Conservation (phyloP, 2,329 filamentous ascomycete species). For the Xylaria sp. region DNA sequence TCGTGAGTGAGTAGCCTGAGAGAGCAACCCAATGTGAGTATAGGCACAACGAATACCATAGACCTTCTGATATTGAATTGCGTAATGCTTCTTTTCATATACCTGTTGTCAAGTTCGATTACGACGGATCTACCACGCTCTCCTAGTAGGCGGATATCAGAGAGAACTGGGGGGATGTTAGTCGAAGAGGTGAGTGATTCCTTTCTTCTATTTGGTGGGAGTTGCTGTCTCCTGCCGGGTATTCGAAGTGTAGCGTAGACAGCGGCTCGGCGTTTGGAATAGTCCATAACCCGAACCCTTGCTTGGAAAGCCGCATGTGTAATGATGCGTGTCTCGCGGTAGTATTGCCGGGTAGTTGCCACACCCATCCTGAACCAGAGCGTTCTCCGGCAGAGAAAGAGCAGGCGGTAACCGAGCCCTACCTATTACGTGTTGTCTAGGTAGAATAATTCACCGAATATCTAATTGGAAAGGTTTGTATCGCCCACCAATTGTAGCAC, state of each 20-base stretch:
- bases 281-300: not conserved
- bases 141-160: not conserved
- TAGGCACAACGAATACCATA: conserved; percentile 2
- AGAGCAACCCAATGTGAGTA: conserved; percentile 14
- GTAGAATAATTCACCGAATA: conserved; percentile 67
- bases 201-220: not conserved
- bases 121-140: not conserved
- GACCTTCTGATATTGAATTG: conserved; percentile 1
- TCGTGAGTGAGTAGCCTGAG: not conserved
- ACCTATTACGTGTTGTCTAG: not conserved
- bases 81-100: not conserved
- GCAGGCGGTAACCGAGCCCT: not conserved
- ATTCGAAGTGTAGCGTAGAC: conserved; percentile 6
- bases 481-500: conserved; percentile 79
- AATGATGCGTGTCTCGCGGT: conserved; percentile 9
- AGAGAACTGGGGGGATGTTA: conserved; percentile 3
- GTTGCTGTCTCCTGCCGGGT: conserved; percentile 5
- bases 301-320: conserved; percentile 19
- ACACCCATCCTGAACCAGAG: not conserved
- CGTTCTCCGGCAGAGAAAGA: conserved; percentile 1
- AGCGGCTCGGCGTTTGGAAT: conserved; percentile 31
- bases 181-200: conserved; percentile 2
- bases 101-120: not conserved
- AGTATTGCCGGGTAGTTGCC: not conserved
- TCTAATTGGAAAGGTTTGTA: conserved; percentile 90